Base-by-base conservation (phyloP, 164 flowering plant species). In the Tinospora cordifolia region DNA sequence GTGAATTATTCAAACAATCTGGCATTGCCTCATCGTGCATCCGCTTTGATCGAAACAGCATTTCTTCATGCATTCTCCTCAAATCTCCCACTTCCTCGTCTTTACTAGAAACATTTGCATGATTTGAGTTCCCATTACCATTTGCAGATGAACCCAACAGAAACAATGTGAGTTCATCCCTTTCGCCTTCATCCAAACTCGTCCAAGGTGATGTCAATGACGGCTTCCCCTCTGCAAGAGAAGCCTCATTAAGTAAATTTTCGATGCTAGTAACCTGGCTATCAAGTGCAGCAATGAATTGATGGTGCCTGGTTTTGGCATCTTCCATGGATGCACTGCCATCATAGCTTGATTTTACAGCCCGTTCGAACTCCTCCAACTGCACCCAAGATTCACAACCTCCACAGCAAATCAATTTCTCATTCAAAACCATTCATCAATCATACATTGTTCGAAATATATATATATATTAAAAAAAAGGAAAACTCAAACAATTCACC, bases 351-450 rank as follows among this genome's bases (percentile, higher is more conserved):
- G 79, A 80, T 54, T 69, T 67, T 15, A 89, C 97, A 5, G 96
- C 98, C 44, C 83, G 82, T 41, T 76, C 88, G 71, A 93, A 91
- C 81, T 88, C 98, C 75, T 93, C 97, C 76, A 93, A 76, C 98
- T 91, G 80, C 83, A 86, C 66, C 69, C 54, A 65, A 64, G 26
- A 38, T 66, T 38, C 70, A 54, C 27, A 66, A 57, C n/a, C n/a
- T n/a, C n/a, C n/a, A n/a, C n/a, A n/a, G n/a, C n/a, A n/a, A n/a
- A n/a, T n/a, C n/a, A n/a, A n/a, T n/a, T n/a, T n/a, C n/a, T n/a
- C n/a, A n/a, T n/a, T n/a, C n/a, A n/a, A n/a, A n/a, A n/a, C n/a
- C n/a, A n/a, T n/a, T n/a, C n/a, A n/a, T n/a, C n/a, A n/a, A n/a
- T n/a, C n/a, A n/a, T n/a, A n/a, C n/a, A n/a, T n/a, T n/a, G n/a